Evolutionary conservation across 83 land plant genomes (phyloP), one percentile per base, ranked within the genome.

Genomic region (Thuja plicata): DNA sequence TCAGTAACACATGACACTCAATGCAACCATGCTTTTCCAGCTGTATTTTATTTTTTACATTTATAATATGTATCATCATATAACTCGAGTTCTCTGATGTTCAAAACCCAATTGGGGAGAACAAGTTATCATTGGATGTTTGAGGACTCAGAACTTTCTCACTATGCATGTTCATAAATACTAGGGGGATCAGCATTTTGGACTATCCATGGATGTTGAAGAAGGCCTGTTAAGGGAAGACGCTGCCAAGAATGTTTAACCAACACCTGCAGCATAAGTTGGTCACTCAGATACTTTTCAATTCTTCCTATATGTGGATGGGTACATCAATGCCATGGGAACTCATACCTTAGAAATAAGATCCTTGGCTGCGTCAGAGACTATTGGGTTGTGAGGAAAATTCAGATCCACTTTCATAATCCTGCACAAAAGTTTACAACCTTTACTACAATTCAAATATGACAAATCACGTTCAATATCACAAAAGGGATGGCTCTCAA

Each of bases 171-270:
- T 70, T 88, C 89, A 60, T 92, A 93, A 27, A 87, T 85, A 21
- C 96, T 93, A 40, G 84, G 60, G 6, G 98, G 92, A 90, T 93
- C 92, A 21, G 96, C 95, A 93, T 96, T 96, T 55, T 88, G 92
- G 21, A 93, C 86, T 74, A 97, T 97, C 99, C 99, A 97, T 27
- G 99, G 95, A 90, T 97, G 99, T 57, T 90, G 90, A 76, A 96
- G 62, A 55, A 97, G 91, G 77, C 91, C 88, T 89, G 95, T 92
- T 78, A 97, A 93, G 19, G 99, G 95, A 35, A 97, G 94, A 88
- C 99, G 90, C 88, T 92, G 94, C 43, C 94, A 91, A 7, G 99
- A 94, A 78, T 97, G 95, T 90, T 95, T 97, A 85, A 96, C 94
- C 78, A 97, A 87, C 40, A 97, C 93, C 99, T 97, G 93, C 93